These are phyloP conservation scores for Vaccinium myrtillus DNA, from an alignment of 148 eudicot genomes.

Conservation along the genomic window DNA sequence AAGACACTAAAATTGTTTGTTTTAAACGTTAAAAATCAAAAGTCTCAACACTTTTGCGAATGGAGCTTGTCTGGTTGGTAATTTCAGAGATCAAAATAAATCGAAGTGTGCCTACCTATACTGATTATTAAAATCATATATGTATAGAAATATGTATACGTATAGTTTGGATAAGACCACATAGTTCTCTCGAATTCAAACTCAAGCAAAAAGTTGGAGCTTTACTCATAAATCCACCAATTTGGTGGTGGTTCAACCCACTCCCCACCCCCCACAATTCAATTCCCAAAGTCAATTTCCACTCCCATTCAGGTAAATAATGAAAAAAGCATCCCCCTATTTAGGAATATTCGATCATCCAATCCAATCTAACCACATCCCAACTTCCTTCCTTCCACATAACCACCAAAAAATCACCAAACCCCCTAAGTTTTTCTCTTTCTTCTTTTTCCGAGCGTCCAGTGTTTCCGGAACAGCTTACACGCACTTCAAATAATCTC, in stretches of 20 bases:
- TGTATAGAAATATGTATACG: no score
- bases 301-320: not conserved
- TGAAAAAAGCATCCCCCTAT: not conserved
- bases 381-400: not conserved
- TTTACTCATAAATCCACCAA: not conserved
- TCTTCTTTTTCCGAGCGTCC: not conserved
- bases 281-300: conserved; percentile 17
- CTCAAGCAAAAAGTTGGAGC: conserved; percentile 13
- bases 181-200: not conserved
- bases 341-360: conserved; percentile 13
- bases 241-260: conserved; percentile 37
- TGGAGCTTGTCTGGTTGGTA: no score
- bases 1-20: no score
- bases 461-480: no score
- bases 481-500: no score
- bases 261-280: conserved; percentile 17
- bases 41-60: not conserved
- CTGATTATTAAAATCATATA: no score
- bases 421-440: not conserved
- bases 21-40: not conserved
- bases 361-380: conserved; percentile 21
- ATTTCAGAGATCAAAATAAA: no score
- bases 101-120: no score
- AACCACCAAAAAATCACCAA: conserved; percentile 7
- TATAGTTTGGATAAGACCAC: no score